These are phyloP conservation scores for Eucalyptus grandis DNA, from an alignment of 345 rosid genomes.

Conservation along the genomic window DNA sequence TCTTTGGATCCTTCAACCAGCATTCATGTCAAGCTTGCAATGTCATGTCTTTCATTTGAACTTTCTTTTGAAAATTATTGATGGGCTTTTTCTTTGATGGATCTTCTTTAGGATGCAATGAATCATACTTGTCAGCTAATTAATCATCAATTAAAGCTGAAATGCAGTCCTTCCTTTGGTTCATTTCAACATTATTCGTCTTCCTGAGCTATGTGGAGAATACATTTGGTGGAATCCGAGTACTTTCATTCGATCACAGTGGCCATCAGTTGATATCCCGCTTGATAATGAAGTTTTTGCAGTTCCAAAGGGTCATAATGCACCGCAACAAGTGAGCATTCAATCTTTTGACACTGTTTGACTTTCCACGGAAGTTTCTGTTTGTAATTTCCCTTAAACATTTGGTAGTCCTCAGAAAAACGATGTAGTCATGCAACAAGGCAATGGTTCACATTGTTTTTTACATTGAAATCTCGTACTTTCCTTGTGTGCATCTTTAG, in stretches of 20 bases:
- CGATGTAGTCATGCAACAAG: not conserved
- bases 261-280: conserved; percentile 82
- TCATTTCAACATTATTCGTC: conserved; percentile 4
- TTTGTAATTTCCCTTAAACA: not conserved
- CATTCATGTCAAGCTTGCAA: not conserved
- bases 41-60: not conserved
- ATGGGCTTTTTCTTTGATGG: not conserved
- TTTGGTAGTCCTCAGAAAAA: not conserved
- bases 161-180: not conserved
- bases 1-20: not conserved
- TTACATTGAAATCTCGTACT: not conserved
- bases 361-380: not conserved
- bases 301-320: conserved; percentile 67
- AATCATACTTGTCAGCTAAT: not conserved
- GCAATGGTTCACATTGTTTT: not conserved
- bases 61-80: not conserved
- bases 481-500: not conserved
- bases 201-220: conserved; percentile 13
- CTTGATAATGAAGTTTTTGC: conserved; percentile 59
- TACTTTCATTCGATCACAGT: conserved; percentile 54
- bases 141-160: not conserved
- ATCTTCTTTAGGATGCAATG: not conserved
- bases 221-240: conserved; percentile 59
- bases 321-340: conserved; percentile 78
- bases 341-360: not conserved